These are phyloP conservation scores for Botrytis deweyae DNA, from an alignment of 2,329 filamentous ascomycete genomes.

Conservation along the genomic window DNA sequence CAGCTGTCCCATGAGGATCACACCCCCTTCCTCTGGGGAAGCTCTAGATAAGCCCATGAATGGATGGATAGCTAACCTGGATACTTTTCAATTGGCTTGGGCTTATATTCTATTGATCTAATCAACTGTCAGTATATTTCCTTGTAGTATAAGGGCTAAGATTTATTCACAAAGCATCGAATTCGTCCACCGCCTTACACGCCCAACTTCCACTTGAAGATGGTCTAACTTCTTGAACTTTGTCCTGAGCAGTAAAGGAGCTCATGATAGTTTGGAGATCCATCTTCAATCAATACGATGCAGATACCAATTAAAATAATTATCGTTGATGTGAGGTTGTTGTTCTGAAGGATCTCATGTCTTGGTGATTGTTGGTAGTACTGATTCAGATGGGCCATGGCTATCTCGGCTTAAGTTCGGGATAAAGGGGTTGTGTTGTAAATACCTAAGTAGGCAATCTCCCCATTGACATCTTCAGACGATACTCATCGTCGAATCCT, in stretches of 20 bases:
- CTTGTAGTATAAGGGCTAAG: neutral
- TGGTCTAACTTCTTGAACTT: neutral
- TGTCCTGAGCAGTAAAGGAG: neutral
- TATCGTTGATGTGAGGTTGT: neutral
- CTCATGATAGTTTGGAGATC: neutral
- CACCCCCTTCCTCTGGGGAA: neutral
- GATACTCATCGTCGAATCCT: neutral
- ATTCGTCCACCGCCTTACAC: slow-evolving; percentile 26
- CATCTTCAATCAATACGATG: neutral
- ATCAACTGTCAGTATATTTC: neutral
- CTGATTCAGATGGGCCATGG: neutral
- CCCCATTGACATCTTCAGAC: neutral
- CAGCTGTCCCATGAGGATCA: neutral
- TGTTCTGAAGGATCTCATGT: neutral
- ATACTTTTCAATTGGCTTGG: slow-evolving; percentile 30
- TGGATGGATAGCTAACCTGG: slow-evolving; percentile 26
- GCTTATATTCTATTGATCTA: slow-evolving; percentile 23
- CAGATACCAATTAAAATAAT: neutral
- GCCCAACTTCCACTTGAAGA: slow-evolving; percentile 14
- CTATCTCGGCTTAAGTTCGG: slow-evolving; percentile 8
- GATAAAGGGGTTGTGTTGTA: neutral
- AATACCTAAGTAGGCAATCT: neutral
- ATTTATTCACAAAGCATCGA: slow-evolving; percentile 27
- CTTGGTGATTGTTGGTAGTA: neutral
- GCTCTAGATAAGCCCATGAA: neutral